phyloP scores from a whole-genome alignment of 257 asterid species.

The Solanum piurae region DNA sequence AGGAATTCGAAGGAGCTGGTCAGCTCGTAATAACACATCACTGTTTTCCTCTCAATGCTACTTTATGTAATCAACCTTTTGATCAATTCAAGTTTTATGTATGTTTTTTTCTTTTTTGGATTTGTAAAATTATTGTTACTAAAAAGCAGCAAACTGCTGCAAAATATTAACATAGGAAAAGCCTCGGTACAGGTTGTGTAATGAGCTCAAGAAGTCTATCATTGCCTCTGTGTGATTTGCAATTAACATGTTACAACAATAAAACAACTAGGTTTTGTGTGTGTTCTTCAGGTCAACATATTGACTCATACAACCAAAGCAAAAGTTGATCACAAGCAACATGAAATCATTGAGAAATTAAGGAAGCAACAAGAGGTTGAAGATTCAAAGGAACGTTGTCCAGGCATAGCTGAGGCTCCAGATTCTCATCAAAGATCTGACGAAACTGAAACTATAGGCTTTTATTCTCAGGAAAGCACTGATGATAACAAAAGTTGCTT shows the following conservation, averaged over 20 bases:
- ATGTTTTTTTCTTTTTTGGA: background rate
- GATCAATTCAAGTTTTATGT: background rate
- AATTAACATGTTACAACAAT: background rate
- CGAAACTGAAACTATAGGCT: background rate
- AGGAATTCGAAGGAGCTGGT: background rate
- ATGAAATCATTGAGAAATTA: conserved; percentile 13
- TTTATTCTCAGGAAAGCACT: background rate
- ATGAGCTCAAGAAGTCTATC: background rate
- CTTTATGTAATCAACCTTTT: background rate
- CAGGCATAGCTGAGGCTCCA: background rate
- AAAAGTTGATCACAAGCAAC: conserved; percentile 19
- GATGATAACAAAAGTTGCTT: background rate
- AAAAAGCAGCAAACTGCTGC: background rate
- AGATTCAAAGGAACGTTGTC: conserved; percentile 6
- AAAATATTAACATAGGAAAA: background rate
- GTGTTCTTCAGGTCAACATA: conserved; percentile 62
- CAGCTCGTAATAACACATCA: background rate
- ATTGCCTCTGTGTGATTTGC: background rate
- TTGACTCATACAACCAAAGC: conserved; percentile 52
- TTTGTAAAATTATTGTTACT: background rate
- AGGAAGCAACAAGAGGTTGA: conserved; percentile 13
- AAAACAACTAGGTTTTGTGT: background rate
- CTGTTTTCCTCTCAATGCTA: background rate
- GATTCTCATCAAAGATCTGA: conserved; percentile 3
- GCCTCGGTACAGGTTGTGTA: background rate